Evolutionary conservation across 78 protist genomes (phyloP).

Genomic region (Dictyostelium capitatum): DNA sequence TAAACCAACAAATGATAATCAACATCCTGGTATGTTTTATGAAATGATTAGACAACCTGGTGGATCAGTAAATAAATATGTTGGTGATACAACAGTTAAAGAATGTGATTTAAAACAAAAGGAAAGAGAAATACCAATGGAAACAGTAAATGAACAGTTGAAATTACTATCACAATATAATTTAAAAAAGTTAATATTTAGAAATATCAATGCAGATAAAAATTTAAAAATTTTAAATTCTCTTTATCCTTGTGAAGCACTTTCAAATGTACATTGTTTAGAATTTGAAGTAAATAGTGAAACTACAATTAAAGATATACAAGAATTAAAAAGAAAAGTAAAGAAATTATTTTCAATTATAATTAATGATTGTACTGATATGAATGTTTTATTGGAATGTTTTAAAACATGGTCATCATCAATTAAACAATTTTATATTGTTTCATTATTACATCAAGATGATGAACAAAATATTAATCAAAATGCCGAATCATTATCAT

Average conservation of each 20-base stretch:
- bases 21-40: too few species aligned
- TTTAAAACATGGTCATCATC: background rate
- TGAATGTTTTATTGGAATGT: background rate
- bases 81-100: too few species aligned
- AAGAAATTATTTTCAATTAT: background rate
- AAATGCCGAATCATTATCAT: too few species aligned
- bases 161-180: too few species aligned
- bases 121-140: too few species aligned
- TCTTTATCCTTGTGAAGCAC: background rate
- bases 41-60: too few species aligned
- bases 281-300: background rate
- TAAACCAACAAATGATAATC: too few species aligned
- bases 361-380: background rate
- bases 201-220: background rate
- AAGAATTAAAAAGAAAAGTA: background rate
- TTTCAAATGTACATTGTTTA: background rate
- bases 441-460: constrained; percentile 1
- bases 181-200: background rate
- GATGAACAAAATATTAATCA: background rate
- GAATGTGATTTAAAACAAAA: too few species aligned
- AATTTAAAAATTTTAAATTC: background rate
- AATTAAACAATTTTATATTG: background rate
- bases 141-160: too few species aligned
- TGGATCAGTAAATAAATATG: too few species aligned
- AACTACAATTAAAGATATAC: background rate